Conservation (phyloP, 2,329 filamentous ascomycete genomes). For the Dothistroma septosporum region DNA sequence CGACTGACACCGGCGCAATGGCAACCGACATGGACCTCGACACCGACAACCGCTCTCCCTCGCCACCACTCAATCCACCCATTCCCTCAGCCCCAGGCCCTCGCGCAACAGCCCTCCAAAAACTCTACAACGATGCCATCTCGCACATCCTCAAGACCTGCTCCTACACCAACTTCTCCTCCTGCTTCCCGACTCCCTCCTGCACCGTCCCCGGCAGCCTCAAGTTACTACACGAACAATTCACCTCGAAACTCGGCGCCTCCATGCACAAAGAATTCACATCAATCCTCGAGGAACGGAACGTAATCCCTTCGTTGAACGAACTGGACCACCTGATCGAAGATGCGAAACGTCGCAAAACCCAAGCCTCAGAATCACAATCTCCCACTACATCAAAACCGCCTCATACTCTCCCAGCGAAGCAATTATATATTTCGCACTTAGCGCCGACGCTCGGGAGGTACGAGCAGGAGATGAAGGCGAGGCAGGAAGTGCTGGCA, state of each 20-base stretch:
- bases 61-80: constrained; percentile 39
- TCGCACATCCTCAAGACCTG: constrained; percentile 58
- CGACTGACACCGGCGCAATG: constrained; percentile 8
- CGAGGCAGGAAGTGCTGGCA: constrained; percentile 49
- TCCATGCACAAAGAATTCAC: constrained; percentile 53
- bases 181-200: constrained; percentile 61
- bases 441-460: constrained; percentile 53
- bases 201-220: constrained; percentile 54
- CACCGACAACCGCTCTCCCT: constrained; percentile 12
- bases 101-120: constrained; percentile 57
- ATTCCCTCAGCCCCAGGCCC: constrained; percentile 54
- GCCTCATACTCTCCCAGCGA: constrained; percentile 57
- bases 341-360: constrained; percentile 54
- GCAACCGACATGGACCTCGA: constrained; percentile 18
- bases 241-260: constrained; percentile 56
- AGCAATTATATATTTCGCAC: constrained; percentile 56
- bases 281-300: constrained; percentile 53
- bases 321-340: constrained; percentile 57
- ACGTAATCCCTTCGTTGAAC: constrained; percentile 56
- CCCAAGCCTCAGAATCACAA: constrained; percentile 12
- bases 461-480: constrained; percentile 47
- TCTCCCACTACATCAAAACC: constrained; percentile 34
- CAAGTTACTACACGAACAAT: constrained; percentile 55
- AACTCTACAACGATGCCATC: constrained; percentile 58
- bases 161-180: constrained; percentile 57